phyloP scores from a whole-genome alignment of 352 stramenopile species.

The Phytophthora aleatoria region DNA sequence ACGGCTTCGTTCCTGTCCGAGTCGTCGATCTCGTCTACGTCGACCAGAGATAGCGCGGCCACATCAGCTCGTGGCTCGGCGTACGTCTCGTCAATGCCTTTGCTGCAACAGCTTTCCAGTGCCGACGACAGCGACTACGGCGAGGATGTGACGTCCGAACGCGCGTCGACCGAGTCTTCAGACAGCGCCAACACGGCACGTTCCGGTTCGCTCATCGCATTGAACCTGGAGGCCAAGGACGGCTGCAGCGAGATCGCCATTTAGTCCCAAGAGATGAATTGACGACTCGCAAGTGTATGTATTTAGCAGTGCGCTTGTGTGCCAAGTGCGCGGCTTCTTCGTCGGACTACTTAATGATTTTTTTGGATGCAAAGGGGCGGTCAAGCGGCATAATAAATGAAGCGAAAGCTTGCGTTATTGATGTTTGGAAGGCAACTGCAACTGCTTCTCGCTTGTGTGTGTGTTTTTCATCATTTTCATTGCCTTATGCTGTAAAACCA shows the following conservation, averaged over 20 bases:
- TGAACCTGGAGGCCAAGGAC: conserved; percentile 41
- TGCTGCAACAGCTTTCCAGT: conserved; percentile 36
- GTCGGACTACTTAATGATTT: conserved; percentile 24
- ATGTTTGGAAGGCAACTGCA: conserved; percentile 13
- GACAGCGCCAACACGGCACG: conserved; percentile 32
- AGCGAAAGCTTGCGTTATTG: conserved; percentile 31
- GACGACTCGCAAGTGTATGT: conserved; percentile 27
- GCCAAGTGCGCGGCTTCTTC: conserved; percentile 19
- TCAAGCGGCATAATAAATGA: conserved; percentile 34
- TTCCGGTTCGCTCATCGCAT: conserved; percentile 43
- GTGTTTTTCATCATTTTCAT: conserved; percentile 8
- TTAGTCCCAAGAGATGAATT: conserved; percentile 11
- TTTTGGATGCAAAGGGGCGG: conserved; percentile 15
- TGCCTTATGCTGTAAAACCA: neutral
- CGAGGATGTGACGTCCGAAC: conserved; percentile 24
- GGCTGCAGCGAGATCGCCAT: conserved; percentile 44
- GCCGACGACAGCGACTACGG: conserved; percentile 35
- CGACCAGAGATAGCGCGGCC: conserved; percentile 24
- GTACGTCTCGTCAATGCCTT: conserved; percentile 30
- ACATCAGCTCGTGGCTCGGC: conserved; percentile 20
- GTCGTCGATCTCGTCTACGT: conserved; percentile 31
- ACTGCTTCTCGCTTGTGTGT: neutral
- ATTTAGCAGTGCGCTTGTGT: conserved; percentile 31
- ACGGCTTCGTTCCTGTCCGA: conserved; percentile 32
- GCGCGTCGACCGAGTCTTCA: conserved; percentile 27